These are phyloP conservation scores for Trypanosoma boissoni DNA, from an alignment of 208 protist genomes.

Conservation along the genomic window DNA sequence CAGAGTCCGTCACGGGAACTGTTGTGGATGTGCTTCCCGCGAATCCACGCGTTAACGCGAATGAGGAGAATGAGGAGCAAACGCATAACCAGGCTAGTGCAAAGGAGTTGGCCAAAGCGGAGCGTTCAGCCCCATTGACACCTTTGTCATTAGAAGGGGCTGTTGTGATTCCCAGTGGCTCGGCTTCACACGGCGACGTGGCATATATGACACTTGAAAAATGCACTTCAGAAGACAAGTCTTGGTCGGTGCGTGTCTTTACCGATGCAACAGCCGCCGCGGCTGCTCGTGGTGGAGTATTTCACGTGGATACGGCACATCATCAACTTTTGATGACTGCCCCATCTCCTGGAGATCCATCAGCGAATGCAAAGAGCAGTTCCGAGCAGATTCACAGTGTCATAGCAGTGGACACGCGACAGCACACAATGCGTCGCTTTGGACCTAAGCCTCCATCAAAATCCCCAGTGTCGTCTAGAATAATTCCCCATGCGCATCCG, in stretches of 20 bases:
- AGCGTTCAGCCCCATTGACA: no score
- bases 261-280: slow-evolving; percentile 10
- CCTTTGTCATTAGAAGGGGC: no score
- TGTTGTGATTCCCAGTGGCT: slow-evolving; percentile 17
- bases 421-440: slow-evolving; percentile 28
- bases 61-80: no score
- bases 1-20: slow-evolving; percentile 11
- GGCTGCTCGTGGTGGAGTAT: slow-evolving; percentile 1
- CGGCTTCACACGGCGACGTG: slow-evolving; percentile 1
- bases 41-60: no score
- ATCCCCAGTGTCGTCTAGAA: not conserved
- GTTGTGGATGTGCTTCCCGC: slow-evolving; percentile 18
- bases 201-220: slow-evolving; percentile 20
- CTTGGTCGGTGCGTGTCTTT: slow-evolving; percentile 21
- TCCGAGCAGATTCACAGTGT: not conserved
- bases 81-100: no score
- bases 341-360: no score
- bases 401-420: slow-evolving; percentile 23
- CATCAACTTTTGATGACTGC: slow-evolving; percentile 20
- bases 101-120: no score
- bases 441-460: slow-evolving; percentile 6
- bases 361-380: no score
- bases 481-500: not conserved
- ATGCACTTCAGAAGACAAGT: slow-evolving; percentile 10
- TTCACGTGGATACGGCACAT: slow-evolving; percentile 1